These are phyloP conservation scores for Pleurozium schreberi DNA, from an alignment of 225 moss, liverwort and hornwort species.

Conservation along the genomic window DNA sequence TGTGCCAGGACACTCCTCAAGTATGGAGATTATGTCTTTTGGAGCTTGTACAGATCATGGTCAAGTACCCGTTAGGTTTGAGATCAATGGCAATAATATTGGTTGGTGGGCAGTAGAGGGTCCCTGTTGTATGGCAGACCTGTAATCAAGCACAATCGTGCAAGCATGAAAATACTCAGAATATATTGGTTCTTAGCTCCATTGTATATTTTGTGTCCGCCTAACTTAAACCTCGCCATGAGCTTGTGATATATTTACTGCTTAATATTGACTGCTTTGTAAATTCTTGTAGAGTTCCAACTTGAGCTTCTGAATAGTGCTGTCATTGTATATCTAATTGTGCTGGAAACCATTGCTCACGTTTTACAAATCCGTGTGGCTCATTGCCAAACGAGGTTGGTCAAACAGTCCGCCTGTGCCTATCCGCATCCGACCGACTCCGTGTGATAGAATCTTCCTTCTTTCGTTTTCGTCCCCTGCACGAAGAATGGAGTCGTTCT, in stretches of 20 bases:
- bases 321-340: no score
- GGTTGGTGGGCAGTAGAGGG: background rate
- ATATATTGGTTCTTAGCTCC: background rate
- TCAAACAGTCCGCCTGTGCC: background rate
- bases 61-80: background rate
- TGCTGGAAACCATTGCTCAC: background rate
- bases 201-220: background rate
- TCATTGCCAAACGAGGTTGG: background rate
- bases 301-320: no score
- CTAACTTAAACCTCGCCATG: background rate
- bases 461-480: no score
- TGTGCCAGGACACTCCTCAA: background rate
- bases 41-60: slow-evolving; percentile 3
- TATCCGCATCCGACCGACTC: no score
- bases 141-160: slow-evolving; percentile 3
- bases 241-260: background rate
- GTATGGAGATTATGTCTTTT: background rate
- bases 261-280: background rate
- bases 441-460: no score
- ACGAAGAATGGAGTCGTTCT: no score
- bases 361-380: background rate
- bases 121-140: background rate
- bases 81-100: background rate
- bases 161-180: background rate
- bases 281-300: background rate